These are phyloP conservation scores for Sordariomycetes sp. DNA, from an alignment of 2,329 filamentous ascomycete species.

Conservation along the genomic window DNA sequence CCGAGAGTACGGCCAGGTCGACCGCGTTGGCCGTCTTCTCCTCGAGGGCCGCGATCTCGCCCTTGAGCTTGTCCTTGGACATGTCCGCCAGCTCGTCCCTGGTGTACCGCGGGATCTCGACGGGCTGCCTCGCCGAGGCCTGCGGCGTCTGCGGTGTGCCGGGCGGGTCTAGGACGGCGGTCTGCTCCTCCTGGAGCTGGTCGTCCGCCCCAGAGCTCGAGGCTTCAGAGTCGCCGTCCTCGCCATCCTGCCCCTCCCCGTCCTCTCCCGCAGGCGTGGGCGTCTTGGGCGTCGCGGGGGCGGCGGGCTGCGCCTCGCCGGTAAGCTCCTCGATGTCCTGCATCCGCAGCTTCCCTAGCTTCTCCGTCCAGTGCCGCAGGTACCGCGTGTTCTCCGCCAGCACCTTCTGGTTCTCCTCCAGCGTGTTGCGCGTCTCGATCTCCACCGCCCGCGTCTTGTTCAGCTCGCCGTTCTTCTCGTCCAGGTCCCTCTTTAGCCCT, in stretches of 20 bases:
- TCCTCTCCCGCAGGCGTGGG: conserved; percentile 14
- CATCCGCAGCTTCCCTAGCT: conserved; percentile 70
- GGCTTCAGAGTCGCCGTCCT: not conserved
- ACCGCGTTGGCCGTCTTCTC: conserved; percentile 76
- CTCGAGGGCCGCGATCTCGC: conserved; percentile 51
- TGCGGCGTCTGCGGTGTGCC: conserved; percentile 7
- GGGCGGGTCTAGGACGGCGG: not conserved
- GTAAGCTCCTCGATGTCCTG: conserved; percentile 69
- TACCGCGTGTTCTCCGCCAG: conserved; percentile 79
- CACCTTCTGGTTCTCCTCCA: conserved; percentile 91
- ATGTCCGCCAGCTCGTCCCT: conserved; percentile 58
- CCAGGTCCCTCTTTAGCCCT: conserved; percentile 71
- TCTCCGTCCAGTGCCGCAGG: conserved; percentile 78
- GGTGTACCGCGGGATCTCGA: conserved; percentile 69
- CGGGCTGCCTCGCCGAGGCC: conserved; percentile 21
- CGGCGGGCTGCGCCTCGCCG: conserved; percentile 16
- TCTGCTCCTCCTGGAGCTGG: conserved; percentile 16
- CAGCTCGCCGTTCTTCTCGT: conserved; percentile 74
- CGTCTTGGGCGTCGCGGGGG: conserved; percentile 7
- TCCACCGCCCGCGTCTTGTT: conserved; percentile 83
- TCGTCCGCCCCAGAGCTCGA: conserved; percentile 8
- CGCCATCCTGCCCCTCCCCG: not conserved
- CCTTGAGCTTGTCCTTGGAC: conserved; percentile 50
- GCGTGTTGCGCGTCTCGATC: conserved; percentile 97
- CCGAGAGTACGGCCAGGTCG: conserved; percentile 77